Conservation (phyloP, 1,139 yeast genomes). For the Pichia sp. region DNA sequence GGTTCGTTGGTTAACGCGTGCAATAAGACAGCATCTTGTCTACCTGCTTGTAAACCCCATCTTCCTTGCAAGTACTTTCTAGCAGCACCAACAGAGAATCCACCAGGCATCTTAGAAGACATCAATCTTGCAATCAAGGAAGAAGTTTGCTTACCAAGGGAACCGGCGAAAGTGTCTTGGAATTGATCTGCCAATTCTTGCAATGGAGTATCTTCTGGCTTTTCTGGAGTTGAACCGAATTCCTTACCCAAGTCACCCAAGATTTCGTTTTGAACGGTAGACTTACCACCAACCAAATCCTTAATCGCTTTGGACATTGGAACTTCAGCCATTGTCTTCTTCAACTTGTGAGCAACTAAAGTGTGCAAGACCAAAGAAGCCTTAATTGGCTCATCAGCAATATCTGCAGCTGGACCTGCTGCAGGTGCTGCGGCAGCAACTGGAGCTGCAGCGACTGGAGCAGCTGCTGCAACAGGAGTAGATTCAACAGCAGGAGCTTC, state of each 20-base stretch:
- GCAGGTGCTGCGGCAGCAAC: conserved; percentile 55
- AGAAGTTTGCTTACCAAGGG: conserved; percentile 87
- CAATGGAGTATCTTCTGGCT: conserved; percentile 96
- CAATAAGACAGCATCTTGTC: conserved; percentile 87
- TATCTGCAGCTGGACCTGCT: conserved; percentile 70
- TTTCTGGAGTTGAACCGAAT: conserved; percentile 96
- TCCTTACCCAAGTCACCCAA: conserved; percentile 98
- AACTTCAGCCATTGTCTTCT: conserved; percentile 79
- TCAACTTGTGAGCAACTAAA: conserved; percentile 90
- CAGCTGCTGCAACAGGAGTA: conserved; percentile 39
- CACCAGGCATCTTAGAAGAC: conserved; percentile 99
- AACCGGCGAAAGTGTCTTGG: conserved; percentile 85
- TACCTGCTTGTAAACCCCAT: conserved; percentile 88
- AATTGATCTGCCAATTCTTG: conserved; percentile 92
- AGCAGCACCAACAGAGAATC: conserved; percentile 84
- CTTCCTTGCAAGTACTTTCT: conserved; percentile 86
- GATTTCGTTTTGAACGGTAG: conserved; percentile 96
- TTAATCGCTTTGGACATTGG: conserved; percentile 91
- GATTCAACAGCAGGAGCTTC: conserved; percentile 36
- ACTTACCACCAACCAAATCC: conserved; percentile 96
- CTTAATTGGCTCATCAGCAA: conserved; percentile 85
- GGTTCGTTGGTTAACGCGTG: conserved; percentile 87
- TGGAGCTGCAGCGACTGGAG: conserved; percentile 49
- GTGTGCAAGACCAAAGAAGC: conserved; percentile 81
- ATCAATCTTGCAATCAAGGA: conserved; percentile 85